Percentiles rank a stretch among this genome's conserved stretches.
Evolutionary conservation across 2,329 filamentous ascomycete species (phyloP).

Genomic region (Truncatella angustata): DNA sequence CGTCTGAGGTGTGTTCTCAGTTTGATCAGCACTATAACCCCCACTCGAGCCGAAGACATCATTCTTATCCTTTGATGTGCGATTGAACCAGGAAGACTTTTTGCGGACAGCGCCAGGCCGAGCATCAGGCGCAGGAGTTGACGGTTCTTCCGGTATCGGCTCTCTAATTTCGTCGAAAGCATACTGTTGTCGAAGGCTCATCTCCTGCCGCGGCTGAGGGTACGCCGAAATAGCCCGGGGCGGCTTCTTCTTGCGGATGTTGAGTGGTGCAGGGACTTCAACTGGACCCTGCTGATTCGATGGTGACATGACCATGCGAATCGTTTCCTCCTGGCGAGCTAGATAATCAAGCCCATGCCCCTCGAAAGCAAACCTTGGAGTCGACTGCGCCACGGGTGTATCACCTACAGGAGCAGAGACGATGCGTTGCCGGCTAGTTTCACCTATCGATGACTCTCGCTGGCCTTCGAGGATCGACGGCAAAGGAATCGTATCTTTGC

Average conservation of each 20-base stretch:
- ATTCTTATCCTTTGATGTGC: constrained; percentile 38
- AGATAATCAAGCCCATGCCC: constrained; percentile 42
- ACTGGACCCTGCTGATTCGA: constrained; percentile 30
- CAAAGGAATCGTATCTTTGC: constrained; percentile 35
- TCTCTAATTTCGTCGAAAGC: constrained; percentile 18
- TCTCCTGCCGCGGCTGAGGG: constrained; percentile 12
- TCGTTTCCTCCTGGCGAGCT: constrained; percentile 47
- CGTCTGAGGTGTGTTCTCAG: constrained; percentile 17
- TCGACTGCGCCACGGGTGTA: constrained; percentile 19
- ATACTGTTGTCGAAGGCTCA: constrained; percentile 25
- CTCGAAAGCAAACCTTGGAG: constrained; percentile 22
- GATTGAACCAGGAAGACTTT: constrained; percentile 51
- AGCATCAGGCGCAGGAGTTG: constrained; percentile 16
- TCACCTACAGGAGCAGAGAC: constrained; percentile 41
- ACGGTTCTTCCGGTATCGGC: constrained; percentile 16
- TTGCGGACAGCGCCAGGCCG: constrained; percentile 36
- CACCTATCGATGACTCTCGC: constrained; percentile 20
- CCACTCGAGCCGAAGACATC: constrained; percentile 15
- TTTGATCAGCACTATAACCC: constrained; percentile 14
- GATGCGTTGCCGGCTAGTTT: constrained; percentile 36
- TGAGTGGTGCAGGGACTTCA: constrained; percentile 36
- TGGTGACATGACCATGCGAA: constrained; percentile 54
- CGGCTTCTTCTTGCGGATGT: constrained; percentile 38
- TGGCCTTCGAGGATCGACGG: constrained; percentile 47
- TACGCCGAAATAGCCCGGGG: constrained; percentile 15